phyloP scores from a whole-genome alignment of 1,284 basidiomycete genomes.

The Paramarasmius palmivorus region DNA sequence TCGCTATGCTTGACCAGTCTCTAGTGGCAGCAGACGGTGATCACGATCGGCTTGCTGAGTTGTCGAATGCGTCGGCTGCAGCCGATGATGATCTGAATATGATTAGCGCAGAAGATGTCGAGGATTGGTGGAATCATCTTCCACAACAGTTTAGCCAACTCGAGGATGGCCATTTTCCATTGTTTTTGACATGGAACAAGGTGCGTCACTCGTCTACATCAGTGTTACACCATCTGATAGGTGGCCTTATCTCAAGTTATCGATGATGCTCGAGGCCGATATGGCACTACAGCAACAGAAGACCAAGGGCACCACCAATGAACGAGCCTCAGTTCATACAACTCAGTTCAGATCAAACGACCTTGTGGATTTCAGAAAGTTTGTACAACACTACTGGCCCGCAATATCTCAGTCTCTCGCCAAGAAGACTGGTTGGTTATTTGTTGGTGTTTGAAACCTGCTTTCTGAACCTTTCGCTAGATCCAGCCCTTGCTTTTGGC shows the following conservation, averaged over 20 bases:
- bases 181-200: conserved; percentile 68
- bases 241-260: conserved; percentile 36
- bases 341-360: neutral
- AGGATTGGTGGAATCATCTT: conserved; percentile 43
- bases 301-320: neutral
- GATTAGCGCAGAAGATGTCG: conserved; percentile 50
- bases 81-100: conserved; percentile 33
- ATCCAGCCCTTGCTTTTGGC: conserved; percentile 64
- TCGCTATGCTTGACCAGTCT: conserved; percentile 50
- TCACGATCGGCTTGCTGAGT: conserved; percentile 37
- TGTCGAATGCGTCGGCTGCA: conserved; percentile 24
- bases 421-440: conserved; percentile 54
- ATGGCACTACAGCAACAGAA: conserved; percentile 18
- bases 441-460: neutral
- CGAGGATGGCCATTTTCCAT: conserved; percentile 62
- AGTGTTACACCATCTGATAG: conserved; percentile 15
- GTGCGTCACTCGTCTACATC: conserved; percentile 23
- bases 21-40: conserved; percentile 40
- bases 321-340: neutral
- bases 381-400: conserved; percentile 60
- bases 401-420: conserved; percentile 57
- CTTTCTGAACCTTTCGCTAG: conserved; percentile 29
- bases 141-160: conserved; percentile 61
- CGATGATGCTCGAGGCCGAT: conserved; percentile 42
- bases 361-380: conserved; percentile 51